Base-by-base conservation (phyloP, 139 green algal species). In the Chlamydomonas sp. region DNA sequence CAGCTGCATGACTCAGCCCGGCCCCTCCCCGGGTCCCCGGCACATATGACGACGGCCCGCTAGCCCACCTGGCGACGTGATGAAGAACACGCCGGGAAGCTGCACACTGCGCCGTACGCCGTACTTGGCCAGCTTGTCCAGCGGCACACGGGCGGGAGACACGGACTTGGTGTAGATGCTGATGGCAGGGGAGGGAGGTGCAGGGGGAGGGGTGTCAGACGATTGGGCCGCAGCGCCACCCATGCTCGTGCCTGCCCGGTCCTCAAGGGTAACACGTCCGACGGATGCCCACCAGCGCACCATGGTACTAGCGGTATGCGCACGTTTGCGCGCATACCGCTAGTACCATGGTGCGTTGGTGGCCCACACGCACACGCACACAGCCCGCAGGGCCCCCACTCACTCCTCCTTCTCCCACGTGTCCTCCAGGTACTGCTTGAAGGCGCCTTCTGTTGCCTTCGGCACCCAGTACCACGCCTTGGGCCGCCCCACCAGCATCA, bases 401-500 rank as follows among this genome's bases (percentile, higher is more conserved):
- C 82, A 86, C 82, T 86, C 82, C 61, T 86, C 82, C 18, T 63
- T 15, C 14, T 86, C 82, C 82, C 82, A 86, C 0, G 72, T 10
- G 12, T 86, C 82, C 15, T 86, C 83, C 73, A 88, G 83, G 49
- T 62, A 76, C 74, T 88, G n/a, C 20, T 31, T 72, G 73, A 88
- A 81, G 31, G 3, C 83, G 62, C 31, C 49, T 74, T 88, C 83
- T 31, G 31, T 60, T 16, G 76, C 74, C 16, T 74, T 61, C 1
- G 83, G 74, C 63, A 81, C 83, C 83, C 83, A 88, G 59, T 61
- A 88, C 83, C 83, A 88, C 4, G 83, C 83, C 72, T 88, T 88
- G 72, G 83, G 83, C 49, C 83, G 73, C 18, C 83, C 83, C 63
- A 81, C 74, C 60, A 72, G 3, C 83, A 88, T 81, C 49, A 88